Conservation (phyloP, 2,329 filamentous ascomycete genomes). For the Allantophomopsis cytisporea region DNA sequence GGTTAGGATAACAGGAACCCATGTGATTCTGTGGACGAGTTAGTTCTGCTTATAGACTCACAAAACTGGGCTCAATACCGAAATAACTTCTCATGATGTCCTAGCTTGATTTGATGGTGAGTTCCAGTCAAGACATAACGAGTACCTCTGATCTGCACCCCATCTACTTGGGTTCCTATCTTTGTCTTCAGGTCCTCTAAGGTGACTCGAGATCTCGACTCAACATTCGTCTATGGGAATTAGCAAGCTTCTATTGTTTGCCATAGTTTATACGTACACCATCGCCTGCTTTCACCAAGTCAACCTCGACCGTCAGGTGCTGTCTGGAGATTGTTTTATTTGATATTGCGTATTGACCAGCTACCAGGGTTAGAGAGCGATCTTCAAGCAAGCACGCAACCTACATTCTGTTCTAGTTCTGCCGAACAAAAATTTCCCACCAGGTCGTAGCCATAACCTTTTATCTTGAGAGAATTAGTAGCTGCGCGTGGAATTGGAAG, state of each 20-base stretch:
- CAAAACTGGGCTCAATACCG: constrained; percentile 23
- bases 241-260: not conserved
- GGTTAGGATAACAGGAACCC: constrained; percentile 69
- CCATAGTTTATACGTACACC: constrained; percentile 33
- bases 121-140: constrained; percentile 40
- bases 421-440: constrained; percentile 75
- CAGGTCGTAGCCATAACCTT: constrained; percentile 73
- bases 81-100: constrained; percentile 52
- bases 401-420: constrained; percentile 56
- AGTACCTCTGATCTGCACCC: constrained; percentile 50
- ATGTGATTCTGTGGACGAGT: constrained; percentile 44
- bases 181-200: constrained; percentile 76
- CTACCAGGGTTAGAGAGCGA: constrained; percentile 22
- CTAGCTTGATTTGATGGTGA: constrained; percentile 56
- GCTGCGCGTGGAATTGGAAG: constrained; percentile 3
- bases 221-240: constrained; percentile 8
- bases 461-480: constrained; percentile 33
- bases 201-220: constrained; percentile 48
- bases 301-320: constrained; percentile 69
- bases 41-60: no score
- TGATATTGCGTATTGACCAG: constrained; percentile 54
- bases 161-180: constrained; percentile 69
- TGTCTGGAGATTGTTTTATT: constrained; percentile 80
- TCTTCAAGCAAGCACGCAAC: constrained; percentile 8
- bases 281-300: constrained; percentile 47